phyloP scores from a whole-genome alignment of 2,329 filamentous ascomycete genomes.

The Nothophoma quercina region DNA sequence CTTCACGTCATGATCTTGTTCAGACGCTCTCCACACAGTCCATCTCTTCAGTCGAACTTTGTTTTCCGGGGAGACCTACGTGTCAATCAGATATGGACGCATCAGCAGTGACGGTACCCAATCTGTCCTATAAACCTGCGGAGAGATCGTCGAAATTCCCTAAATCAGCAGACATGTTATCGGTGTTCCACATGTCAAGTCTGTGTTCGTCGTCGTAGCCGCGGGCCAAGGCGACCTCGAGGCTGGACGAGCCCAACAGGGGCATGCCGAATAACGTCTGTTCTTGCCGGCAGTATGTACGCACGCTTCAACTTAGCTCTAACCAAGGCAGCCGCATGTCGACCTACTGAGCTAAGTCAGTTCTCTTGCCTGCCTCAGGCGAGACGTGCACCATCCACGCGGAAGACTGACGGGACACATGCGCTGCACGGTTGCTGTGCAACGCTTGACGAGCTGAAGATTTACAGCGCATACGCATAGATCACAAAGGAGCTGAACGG shows the following conservation, averaged over 20 bases:
- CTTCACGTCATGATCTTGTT: too few relatives aligned
- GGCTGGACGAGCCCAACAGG: conserved; percentile 1
- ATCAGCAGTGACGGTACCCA: not conserved
- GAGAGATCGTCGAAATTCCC: conserved; percentile 1
- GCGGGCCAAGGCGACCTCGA: not conserved
- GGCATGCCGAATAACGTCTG: not conserved
- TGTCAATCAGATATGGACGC: not conserved
- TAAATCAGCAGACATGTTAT: not conserved
- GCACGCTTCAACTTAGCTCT: conserved; percentile 5
- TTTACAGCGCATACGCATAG: conserved; percentile 6
- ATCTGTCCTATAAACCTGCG: not conserved
- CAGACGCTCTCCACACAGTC: too few relatives aligned
- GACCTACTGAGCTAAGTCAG: not conserved
- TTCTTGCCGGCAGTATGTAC: conserved; percentile 2
- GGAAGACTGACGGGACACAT: not conserved
- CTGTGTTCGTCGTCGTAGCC: not conserved
- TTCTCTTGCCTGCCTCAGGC: conserved; percentile 1
- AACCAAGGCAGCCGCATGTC: not conserved
- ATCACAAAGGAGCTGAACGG: conserved; percentile 2
- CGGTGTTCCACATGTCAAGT: not conserved
- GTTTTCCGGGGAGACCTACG: not conserved
- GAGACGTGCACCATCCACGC: conserved; percentile 1
- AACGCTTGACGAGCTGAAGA: conserved; percentile 12
- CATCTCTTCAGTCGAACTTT: too few relatives aligned
- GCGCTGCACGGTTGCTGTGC: conserved; percentile 2